Evolutionary conservation across 192 early-diverging fungal genomes (phyloP), one percentile per base, ranked within the genome.

Genomic region (Umbelopsis sp.): DNA sequence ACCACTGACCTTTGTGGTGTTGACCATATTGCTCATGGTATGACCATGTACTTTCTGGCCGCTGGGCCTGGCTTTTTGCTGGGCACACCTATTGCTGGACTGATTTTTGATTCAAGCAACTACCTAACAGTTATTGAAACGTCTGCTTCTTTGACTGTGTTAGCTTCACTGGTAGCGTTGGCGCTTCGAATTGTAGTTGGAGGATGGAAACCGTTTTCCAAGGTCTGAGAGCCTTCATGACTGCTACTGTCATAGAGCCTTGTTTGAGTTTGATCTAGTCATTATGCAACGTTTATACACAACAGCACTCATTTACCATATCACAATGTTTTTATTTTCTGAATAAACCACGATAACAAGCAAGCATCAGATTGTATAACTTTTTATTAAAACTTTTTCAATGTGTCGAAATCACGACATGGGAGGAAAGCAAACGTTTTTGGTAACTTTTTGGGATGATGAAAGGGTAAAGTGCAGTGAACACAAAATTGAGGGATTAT

Each of bases 1-100:
- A 76, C 75, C 0, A 82, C 84, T 0, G 82, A 88, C 35, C 71
- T 88, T 20, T 84, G 86, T 0, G 86, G 86, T 50, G 70, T 82
- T 4, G 78, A 80, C 25, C 73, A 82, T 15, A 50, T 85, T 21
- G 75, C 77, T n/a, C 44, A 53, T 13, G 84, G 73, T 1, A 71
- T 85, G 20, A 80, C 81, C 18, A 71, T 83, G 64, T 47, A 74
- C 22, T 85, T 83, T 66, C 70, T 80, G 67, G 78, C 72, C 33
- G 73, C 78, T 71, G 72, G 67, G 6, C 76, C 74, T 22, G 80
- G 80, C 2, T 75, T 70, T 50, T 46, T 82, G 46, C 69, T 82
- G 4, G 55, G 84, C 21, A 81, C 81, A 16, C 80, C 80, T 18
- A 70, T 82, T 52, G 71, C 75, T 15, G 72, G 77, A 21, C 67